phyloP scores from a whole-genome alignment of 345 rosid genomes.

The Salix dunnii region DNA sequence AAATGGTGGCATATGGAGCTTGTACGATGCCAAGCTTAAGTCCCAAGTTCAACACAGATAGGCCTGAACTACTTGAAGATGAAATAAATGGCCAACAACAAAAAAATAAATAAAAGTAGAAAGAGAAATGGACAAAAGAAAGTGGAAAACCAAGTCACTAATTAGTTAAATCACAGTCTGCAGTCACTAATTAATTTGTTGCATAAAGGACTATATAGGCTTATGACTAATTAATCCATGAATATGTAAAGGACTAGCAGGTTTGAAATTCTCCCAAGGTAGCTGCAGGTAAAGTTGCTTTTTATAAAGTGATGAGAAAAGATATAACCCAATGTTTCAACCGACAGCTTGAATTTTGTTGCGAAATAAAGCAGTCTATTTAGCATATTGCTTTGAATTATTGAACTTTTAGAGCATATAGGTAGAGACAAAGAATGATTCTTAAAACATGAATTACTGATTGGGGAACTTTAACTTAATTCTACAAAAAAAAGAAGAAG shows the following conservation, averaged over 20 bases:
- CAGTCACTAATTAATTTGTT: background rate
- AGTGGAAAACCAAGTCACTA: background rate
- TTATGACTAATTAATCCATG: background rate
- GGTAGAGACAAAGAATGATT: background rate
- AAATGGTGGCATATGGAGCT: constrained; percentile 12
- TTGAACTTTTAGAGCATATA: background rate
- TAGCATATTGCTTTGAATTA: constrained; percentile 12
- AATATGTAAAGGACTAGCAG: background rate
- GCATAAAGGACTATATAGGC: background rate
- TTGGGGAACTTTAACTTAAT: background rate
- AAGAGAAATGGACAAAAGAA: constrained; percentile 2
- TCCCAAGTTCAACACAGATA: constrained; percentile 25
- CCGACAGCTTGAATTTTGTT: constrained; percentile 14
- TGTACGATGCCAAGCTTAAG: constrained; percentile 35
- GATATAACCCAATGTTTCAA: background rate
- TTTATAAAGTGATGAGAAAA: constrained; percentile 6
- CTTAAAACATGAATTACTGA: background rate
- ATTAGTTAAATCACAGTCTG: background rate
- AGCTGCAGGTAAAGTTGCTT: constrained; percentile 16
- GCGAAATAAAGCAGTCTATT: constrained; percentile 1
- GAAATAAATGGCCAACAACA: background rate
- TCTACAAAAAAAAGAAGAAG: background rate
- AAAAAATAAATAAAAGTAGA: constrained; percentile 8
- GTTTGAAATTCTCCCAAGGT: constrained; percentile 3
- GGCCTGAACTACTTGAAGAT: constrained; percentile 4